A percentile compares a stretch with the other conserved stretches of the same genome.
phyloP scores from a whole-genome alignment of 805 yeast genomes.

The Candida nemodendra region DNA sequence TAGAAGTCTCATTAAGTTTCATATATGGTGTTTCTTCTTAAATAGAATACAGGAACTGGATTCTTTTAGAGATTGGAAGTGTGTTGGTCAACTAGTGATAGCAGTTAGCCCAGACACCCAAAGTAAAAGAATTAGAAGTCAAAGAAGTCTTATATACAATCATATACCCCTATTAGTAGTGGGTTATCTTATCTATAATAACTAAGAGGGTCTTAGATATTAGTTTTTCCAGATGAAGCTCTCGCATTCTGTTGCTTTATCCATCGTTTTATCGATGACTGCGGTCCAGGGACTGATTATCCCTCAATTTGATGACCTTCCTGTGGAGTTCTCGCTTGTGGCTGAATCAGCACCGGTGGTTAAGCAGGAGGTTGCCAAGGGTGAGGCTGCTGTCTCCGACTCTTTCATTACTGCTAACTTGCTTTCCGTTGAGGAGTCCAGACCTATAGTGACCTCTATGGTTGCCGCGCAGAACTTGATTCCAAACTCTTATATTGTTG shows the following conservation, averaged over 20 bases:
- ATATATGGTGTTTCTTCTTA: too few relatives aligned
- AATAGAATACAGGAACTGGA: too few relatives aligned
- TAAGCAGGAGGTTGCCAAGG: conserved; percentile 6
- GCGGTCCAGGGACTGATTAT: conserved; percentile 56
- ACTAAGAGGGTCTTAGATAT: too few relatives aligned
- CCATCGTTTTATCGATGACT: conserved; percentile 28
- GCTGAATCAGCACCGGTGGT: conserved; percentile 4
- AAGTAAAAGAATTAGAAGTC: too few relatives aligned
- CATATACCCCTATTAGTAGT: too few relatives aligned
- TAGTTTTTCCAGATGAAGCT: conserved; percentile 15
- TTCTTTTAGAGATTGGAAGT: too few relatives aligned
- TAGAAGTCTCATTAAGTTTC: too few relatives aligned
- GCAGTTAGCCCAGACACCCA: too few relatives aligned
- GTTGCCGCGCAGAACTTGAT: conserved; percentile 46
- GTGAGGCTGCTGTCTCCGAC: conserved; percentile 1
- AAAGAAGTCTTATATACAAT: too few relatives aligned
- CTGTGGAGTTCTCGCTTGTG: conserved; percentile 18
- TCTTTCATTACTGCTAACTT: conserved; percentile 9
- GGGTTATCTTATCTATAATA: too few relatives aligned
- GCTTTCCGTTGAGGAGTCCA: conserved; percentile 28
- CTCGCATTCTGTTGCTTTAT: conserved; percentile 25
- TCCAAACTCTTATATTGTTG: conserved; percentile 80
- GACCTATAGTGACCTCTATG: conserved; percentile 48
- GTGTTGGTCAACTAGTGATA: too few relatives aligned
- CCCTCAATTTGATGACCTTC: conserved; percentile 38